Conservation (phyloP, 352 stramenopile genomes). For the Labyrinthula sp. region DNA sequence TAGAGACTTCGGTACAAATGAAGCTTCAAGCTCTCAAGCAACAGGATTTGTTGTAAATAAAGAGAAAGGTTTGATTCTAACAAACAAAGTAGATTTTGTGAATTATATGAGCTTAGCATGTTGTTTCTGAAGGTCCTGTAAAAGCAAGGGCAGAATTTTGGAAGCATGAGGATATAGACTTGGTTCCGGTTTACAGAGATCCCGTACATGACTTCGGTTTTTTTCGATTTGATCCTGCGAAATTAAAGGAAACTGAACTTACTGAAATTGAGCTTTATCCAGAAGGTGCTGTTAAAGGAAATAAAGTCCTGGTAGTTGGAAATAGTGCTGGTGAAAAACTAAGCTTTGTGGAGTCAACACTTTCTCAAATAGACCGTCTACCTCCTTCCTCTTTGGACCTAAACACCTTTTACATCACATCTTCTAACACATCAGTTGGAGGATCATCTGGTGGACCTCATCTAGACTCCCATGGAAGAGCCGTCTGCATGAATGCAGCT, state of each 20-base stretch:
- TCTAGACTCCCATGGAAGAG: constrained; percentile 55
- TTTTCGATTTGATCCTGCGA: constrained; percentile 51
- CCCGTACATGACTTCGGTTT: constrained; percentile 75
- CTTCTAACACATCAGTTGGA: constrained; percentile 48
- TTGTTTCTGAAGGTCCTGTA: constrained; percentile 50
- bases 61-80: constrained; percentile 58
- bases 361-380: constrained; percentile 64
- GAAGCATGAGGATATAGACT: constrained; percentile 70
- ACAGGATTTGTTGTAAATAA: constrained; percentile 71
- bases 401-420: constrained; percentile 71
- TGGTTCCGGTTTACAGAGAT: constrained; percentile 63
- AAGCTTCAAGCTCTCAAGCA: constrained; percentile 54
- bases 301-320: constrained; percentile 65
- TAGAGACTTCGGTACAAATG: constrained; percentile 58
- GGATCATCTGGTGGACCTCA: constrained; percentile 62
- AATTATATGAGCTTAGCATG: too few relatives aligned
- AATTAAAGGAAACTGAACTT: constrained; percentile 54
- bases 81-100: too few relatives aligned
- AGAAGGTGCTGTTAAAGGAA: constrained; percentile 55
- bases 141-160: constrained; percentile 67
- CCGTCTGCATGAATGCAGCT: constrained; percentile 66
- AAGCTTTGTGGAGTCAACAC: constrained; percentile 58
- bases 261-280: constrained; percentile 60
- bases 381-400: constrained; percentile 73
- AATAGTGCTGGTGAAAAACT: constrained; percentile 72